These are phyloP conservation scores for Volvox carteri DNA, from an alignment of 163 green algal species.

Conservation along the genomic window DNA sequence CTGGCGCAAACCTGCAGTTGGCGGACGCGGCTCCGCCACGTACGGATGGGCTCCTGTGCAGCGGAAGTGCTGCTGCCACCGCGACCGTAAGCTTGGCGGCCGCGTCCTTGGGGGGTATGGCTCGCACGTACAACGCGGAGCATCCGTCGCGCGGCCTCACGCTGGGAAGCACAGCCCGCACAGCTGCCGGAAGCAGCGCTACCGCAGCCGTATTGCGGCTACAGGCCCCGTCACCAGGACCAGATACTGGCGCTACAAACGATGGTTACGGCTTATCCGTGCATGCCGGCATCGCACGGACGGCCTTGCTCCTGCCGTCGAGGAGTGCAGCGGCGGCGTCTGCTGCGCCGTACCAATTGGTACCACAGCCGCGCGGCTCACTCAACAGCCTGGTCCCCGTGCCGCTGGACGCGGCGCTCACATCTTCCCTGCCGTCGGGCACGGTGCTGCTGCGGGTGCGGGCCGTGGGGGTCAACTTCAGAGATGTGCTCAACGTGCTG, in stretches of 20 bases:
- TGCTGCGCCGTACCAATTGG: conserved; percentile 46
- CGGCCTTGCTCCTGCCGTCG: conserved; percentile 18
- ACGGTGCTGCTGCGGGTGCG: conserved; percentile 64
- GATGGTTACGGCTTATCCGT: conserved; percentile 61
- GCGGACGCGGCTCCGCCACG: not conserved
- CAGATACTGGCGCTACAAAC: not conserved
- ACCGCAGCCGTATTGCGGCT: not conserved
- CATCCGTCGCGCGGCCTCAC: conserved; percentile 12
- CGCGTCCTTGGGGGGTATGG: conserved; percentile 40
- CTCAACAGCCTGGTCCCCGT: conserved; percentile 66
- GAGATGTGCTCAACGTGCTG: conserved; percentile 93
- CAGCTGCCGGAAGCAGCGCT: not conserved
- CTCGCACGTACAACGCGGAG: conserved; percentile 61
- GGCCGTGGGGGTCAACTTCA: conserved; percentile 82
- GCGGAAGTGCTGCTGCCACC: not conserved
- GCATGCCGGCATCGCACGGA: not conserved
- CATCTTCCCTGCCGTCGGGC: not conserved
- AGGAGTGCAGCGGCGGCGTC: not conserved
- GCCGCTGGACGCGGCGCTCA: conserved; percentile 12
- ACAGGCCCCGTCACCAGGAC: too few relatives aligned
- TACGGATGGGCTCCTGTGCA: not conserved
- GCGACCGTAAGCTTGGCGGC: not conserved
- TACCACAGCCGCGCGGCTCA: conserved; percentile 63
- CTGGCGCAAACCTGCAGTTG: not conserved
- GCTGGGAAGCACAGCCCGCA: not conserved